phyloP scores from a whole-genome alignment of 495 filamentous ascomycete genomes.

The Podospora bellae-mahoneyi region DNA sequence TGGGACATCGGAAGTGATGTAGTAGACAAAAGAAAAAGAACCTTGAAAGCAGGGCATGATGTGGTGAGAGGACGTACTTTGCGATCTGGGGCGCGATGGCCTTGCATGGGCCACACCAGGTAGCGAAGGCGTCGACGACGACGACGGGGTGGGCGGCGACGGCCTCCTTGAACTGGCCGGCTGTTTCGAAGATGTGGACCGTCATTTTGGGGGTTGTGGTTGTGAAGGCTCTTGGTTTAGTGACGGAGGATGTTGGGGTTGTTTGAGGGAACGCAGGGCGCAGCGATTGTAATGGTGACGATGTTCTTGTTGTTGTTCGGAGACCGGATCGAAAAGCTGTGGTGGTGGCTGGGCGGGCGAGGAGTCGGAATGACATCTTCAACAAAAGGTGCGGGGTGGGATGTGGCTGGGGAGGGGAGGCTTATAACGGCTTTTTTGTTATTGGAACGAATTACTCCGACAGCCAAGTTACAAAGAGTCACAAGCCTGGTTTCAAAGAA shows the following conservation, averaged over 20 bases:
- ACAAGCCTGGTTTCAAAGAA: neutral
- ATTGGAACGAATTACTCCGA: neutral
- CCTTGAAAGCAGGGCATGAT: neutral
- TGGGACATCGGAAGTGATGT: neutral
- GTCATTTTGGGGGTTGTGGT: constrained; percentile 44
- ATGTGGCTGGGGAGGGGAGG: constrained; percentile 4
- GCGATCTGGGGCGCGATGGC: constrained; percentile 72
- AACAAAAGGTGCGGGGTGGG: neutral
- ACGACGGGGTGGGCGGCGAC: constrained; percentile 56
- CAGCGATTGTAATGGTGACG: constrained; percentile 8
- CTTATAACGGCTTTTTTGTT: neutral
- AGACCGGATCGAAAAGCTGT: neutral
- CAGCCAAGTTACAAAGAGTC: neutral
- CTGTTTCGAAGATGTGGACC: constrained; percentile 41
- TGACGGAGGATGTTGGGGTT: constrained; percentile 4
- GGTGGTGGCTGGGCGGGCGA: constrained; percentile 3
- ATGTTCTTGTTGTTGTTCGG: neutral
- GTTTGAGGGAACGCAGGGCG: constrained; percentile 18
- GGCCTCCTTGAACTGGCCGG: constrained; percentile 57
- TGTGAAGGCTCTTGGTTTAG: constrained; percentile 36
- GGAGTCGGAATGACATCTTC: constrained; percentile 30
- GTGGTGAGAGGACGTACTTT: constrained; percentile 35
- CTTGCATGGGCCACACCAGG: constrained; percentile 96
- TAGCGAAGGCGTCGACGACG: constrained; percentile 82
- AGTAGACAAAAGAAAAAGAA: too few species aligned